Conservation (phyloP, 208 protist species). For the Leishmania martiniquensis region DNA sequence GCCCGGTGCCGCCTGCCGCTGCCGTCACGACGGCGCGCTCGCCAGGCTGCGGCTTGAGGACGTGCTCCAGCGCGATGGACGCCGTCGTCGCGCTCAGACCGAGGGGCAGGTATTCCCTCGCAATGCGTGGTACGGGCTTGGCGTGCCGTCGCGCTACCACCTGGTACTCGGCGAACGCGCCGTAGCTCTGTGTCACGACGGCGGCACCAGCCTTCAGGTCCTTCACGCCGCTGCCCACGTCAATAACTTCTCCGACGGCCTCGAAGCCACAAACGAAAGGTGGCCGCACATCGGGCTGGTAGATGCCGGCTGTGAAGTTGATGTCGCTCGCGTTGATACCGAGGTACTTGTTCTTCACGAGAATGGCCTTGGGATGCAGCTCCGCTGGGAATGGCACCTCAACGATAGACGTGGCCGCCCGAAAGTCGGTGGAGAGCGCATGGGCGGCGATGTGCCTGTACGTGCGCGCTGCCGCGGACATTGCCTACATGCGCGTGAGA, state of each 20-base stretch:
- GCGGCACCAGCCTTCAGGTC: constrained; percentile 50
- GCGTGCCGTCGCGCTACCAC: constrained; percentile 51
- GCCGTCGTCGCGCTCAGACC: constrained; percentile 87
- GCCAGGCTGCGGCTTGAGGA: constrained; percentile 66
- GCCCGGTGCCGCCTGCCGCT: constrained; percentile 89
- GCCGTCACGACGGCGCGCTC: constrained; percentile 89
- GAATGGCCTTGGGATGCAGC: constrained; percentile 64
- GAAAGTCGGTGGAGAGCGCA: constrained; percentile 74
- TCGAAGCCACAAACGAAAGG: constrained; percentile 91
- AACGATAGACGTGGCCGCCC: constrained; percentile 55
- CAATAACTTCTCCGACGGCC: constrained; percentile 80
- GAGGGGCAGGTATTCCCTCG: constrained; percentile 69
- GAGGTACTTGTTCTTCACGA: constrained; percentile 79
- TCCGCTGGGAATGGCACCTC: constrained; percentile 30
- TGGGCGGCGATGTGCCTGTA: constrained; percentile 71
- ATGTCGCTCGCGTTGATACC: constrained; percentile 92
- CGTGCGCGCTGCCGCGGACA: constrained; percentile 20
- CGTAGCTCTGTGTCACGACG: constrained; percentile 80
- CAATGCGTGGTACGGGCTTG: constrained; percentile 50
- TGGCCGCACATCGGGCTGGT: constrained; percentile 70
- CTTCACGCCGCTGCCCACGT: constrained; percentile 41
- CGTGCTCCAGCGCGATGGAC: constrained; percentile 81
- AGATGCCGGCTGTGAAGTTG: constrained; percentile 87
- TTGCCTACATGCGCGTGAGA: not conserved
- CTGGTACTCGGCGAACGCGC: constrained; percentile 85